Evolutionary conservation across 163 green algal species (phyloP).

Genomic region (Trebouxiophyceae sp.): DNA sequence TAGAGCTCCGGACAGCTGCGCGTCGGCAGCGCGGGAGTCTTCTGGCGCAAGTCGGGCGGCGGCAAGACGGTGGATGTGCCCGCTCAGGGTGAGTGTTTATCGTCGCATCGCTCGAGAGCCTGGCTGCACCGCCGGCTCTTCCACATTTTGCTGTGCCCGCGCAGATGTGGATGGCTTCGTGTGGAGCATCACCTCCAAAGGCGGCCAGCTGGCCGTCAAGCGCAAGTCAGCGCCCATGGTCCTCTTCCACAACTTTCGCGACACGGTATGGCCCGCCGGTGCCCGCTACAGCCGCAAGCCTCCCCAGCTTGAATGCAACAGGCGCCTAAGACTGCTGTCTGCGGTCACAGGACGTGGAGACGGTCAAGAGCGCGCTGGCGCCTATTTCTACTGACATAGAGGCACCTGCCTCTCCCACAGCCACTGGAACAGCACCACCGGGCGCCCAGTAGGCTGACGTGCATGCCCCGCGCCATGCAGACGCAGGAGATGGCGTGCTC

Average conservation of each 20-base stretch:
- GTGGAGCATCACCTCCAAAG: constrained; percentile 47
- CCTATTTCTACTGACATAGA: not conserved
- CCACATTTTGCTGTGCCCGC: not conserved
- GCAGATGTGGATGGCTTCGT: constrained; percentile 55
- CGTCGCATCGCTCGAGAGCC: not conserved
- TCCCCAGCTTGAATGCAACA: too few relatives aligned
- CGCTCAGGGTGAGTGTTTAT: constrained; percentile 32
- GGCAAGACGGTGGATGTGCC: constrained; percentile 55
- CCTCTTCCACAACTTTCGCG: constrained; percentile 61
- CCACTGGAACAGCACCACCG: not conserved
- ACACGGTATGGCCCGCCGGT: constrained; percentile 33
- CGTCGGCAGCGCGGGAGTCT: constrained; percentile 34
- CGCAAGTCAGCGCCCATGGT: constrained; percentile 29
- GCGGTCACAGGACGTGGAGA: too few relatives aligned
- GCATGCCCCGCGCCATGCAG: constrained; percentile 1
- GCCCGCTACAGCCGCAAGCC: not conserved
- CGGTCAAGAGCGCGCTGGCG: not conserved
- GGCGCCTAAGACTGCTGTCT: too few relatives aligned
- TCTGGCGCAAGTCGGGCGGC: constrained; percentile 49
- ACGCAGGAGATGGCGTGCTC: constrained; percentile 27
- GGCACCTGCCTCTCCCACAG: not conserved
- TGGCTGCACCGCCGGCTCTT: not conserved
- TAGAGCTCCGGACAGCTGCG: constrained; percentile 40
- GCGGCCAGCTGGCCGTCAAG: constrained; percentile 53
- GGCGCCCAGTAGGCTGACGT: not conserved